Percentiles rank a stretch among this genome's conserved stretches.
Evolutionary conservation across 78 protist genomes (phyloP).

Genomic region (Pelomyxa schiedti): DNA sequence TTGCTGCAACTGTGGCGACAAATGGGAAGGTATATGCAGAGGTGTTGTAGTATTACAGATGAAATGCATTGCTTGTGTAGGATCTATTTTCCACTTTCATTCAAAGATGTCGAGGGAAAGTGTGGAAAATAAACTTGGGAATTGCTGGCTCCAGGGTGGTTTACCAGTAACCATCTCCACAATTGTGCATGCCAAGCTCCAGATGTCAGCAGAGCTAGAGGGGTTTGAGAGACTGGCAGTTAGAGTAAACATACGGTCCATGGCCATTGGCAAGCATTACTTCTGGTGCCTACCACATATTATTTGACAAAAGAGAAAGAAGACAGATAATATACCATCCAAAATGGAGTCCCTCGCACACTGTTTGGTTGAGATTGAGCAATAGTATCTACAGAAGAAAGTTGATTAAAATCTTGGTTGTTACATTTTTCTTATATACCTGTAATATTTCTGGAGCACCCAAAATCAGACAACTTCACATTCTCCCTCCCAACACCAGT

Average conservation of each 20-base stretch:
- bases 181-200: constrained; percentile 67
- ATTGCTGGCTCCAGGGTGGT: constrained; percentile 30
- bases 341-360: constrained; percentile 63
- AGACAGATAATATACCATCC: no score
- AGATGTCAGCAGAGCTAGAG: constrained; percentile 28
- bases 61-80: neutral
- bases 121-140: neutral
- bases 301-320: no score
- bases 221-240: no score
- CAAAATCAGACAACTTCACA: constrained; percentile 66
- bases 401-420: no score
- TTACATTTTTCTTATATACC: no score
- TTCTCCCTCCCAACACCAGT: constrained; percentile 32
- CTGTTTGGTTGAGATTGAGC: neutral
- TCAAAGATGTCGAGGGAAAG: no score
- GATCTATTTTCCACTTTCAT: no score
- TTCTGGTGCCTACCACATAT: no score
- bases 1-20: neutral
- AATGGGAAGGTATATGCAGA: neutral
- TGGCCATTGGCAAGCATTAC: neutral
- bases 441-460: constrained; percentile 20
- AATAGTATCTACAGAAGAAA: neutral
- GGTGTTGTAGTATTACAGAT: neutral
- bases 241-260: neutral
- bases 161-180: constrained; percentile 59